Base-by-base conservation (phyloP, 2,329 filamentous ascomycete species). In the Exutisphaerella laricina region DNA sequence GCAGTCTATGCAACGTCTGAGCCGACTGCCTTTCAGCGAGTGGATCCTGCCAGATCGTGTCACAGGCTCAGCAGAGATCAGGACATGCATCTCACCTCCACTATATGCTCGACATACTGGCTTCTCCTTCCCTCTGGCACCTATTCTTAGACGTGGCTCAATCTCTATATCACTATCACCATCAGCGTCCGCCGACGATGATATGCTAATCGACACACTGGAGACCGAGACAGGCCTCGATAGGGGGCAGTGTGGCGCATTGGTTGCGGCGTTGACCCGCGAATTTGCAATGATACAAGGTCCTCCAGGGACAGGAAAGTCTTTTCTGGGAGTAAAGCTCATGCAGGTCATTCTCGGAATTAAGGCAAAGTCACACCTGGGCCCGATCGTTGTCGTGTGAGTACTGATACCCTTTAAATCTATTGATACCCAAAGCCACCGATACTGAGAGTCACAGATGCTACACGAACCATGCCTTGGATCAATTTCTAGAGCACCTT, bases 241-340 rank as follows among this genome's bases (percentile, higher is more conserved):
- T 63, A 71, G 0, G 52, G 66, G 0, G 80, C 82, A 1, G 57
- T 88, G 0, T 47, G 77, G 2, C 60, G 70, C 12, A n/a, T n/a
- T n/a, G n/a, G n/a, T n/a, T n/a, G n/a, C n/a, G n/a, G 76, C 77
- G 0, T 53, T 88, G 0, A 16, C 29, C 7, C 72, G 72, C 5
- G 61, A 64, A 0, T 60, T 87, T 0, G 78, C 76, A 35, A 59
- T 82, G 0, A 83, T 88, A 1, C 83, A 87, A 66, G 84, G 84
- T 0, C 85, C 85, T 1, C 85, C 84, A 51, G 83, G 79, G 0
- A 88, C 83, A 0, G 85, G 85, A 1, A 89, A 89, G 51, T 86
- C 82, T 0, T 85, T 85, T 48, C 74, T 86, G 2, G 85, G 85
- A 0, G 78, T 82, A 0, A 64, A 84, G 2, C 66, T 82, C 1